Conservation (phyloP, 2,329 filamentous ascomycete species). For the Setomelanomma holmii region DNA sequence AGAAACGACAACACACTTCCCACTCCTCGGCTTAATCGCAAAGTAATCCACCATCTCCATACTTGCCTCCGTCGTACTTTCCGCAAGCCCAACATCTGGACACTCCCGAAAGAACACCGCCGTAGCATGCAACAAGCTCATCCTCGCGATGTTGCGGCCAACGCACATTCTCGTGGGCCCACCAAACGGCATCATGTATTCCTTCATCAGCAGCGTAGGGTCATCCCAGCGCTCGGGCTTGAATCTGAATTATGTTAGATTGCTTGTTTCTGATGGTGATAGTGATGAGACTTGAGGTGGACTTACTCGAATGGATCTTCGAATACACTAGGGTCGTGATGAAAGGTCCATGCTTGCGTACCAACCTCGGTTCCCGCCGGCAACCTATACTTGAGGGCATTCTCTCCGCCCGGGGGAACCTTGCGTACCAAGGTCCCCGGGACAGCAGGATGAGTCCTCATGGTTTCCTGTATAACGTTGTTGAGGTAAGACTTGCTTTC, state of each 20-base stretch:
- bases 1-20: too few species aligned
- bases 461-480: conserved; percentile 44
- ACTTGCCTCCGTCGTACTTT: background rate
- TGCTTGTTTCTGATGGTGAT: background rate
- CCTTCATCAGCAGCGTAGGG: conserved; percentile 13
- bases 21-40: too few species aligned
- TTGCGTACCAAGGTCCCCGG: conserved; percentile 19
- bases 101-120: conserved; percentile 22
- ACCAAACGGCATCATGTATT: background rate
- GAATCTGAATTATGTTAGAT: conserved; percentile 9
- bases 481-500: conserved; percentile 24
- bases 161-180: conserved; percentile 13
- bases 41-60: background rate
- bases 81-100: conserved; percentile 10
- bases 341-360: conserved; percentile 21
- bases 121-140: conserved; percentile 19
- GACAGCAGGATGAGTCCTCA: conserved; percentile 47
- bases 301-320: conserved; percentile 13
- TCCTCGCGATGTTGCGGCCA: conserved; percentile 25
- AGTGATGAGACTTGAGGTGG: background rate
- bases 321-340: conserved; percentile 14
- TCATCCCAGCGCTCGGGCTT: conserved; percentile 14
- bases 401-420: conserved; percentile 11
- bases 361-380: conserved; percentile 9
- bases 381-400: conserved; percentile 17